These are phyloP conservation scores for Angomonas ambiguus DNA, from an alignment of 208 protist genomes.

Conservation along the genomic window DNA sequence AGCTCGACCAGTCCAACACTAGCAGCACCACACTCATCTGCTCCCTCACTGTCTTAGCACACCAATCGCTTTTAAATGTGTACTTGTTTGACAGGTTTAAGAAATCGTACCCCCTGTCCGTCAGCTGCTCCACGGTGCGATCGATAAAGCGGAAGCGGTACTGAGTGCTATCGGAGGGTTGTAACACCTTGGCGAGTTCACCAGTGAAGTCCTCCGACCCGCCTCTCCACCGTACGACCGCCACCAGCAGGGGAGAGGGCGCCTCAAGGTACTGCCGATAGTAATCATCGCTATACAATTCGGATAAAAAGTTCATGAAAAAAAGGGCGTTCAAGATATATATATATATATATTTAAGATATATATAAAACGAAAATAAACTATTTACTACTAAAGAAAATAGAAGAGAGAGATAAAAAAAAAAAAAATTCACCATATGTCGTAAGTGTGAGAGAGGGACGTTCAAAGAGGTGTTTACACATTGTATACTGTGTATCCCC, in stretches of 20 bases:
- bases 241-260: neutral
- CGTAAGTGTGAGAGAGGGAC: no score
- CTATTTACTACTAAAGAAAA: neutral
- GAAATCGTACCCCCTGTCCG: neutral
- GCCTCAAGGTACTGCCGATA: neutral
- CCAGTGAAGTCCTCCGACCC: no score
- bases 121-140: neutral
- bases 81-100: neutral
- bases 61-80: neutral
- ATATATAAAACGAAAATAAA: neutral
- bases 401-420: neutral
- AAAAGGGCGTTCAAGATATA: no score
- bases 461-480: no score
- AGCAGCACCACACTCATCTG: neutral
- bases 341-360: no score
- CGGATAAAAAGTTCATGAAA: neutral
- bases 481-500: no score
- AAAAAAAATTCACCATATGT: no score
- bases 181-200: neutral
- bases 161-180: neutral
- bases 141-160: neutral
- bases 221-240: no score
- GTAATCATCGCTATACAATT: neutral
- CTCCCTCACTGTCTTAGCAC: neutral
- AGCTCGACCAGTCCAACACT: neutral